Percentiles rank a stretch among this genome's conserved stretches.
phyloP scores from a whole-genome alignment of 2,329 filamentous ascomycete genomes.

The Trichoderma citrinoviride region DNA sequence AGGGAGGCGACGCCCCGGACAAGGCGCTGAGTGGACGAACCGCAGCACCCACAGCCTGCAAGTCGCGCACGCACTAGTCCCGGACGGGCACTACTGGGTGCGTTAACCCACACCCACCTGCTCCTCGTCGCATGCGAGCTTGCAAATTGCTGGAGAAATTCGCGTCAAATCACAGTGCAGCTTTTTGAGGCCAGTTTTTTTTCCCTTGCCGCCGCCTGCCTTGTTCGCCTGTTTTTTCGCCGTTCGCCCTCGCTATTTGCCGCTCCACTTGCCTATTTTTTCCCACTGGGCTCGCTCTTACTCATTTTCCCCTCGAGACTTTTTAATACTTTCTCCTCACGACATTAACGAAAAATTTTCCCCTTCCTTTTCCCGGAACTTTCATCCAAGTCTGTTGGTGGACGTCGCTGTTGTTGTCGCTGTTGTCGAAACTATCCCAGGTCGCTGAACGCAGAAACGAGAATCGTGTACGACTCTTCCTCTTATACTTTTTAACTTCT shows the following conservation, averaged over 20 bases:
- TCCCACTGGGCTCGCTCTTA: background rate
- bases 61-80: background rate
- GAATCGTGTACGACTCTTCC: background rate
- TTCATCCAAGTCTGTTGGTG: constrained; percentile 9
- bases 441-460: background rate
- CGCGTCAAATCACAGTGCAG: background rate
- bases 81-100: background rate
- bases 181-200: too few relatives aligned
- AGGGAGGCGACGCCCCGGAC: background rate
- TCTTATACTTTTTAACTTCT: background rate
- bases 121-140: too few relatives aligned
- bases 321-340: constrained; percentile 11
- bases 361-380: background rate
- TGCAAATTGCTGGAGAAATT: background rate
- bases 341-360: constrained; percentile 17
- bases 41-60: background rate
- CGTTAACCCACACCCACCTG: background rate
- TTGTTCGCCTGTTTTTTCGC: background rate
- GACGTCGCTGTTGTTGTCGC: constrained; percentile 21
- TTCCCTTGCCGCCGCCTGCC: too few relatives aligned
- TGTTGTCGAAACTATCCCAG: constrained; percentile 10
- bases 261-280: constrained; percentile 16
- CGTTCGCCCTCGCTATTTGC: background rate
- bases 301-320: constrained; percentile 12
- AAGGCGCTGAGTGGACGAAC: background rate